Evolutionary conservation across 2,329 filamentous ascomycete genomes (phyloP).

Genomic region (Pseudogymnoascus sp.): DNA sequence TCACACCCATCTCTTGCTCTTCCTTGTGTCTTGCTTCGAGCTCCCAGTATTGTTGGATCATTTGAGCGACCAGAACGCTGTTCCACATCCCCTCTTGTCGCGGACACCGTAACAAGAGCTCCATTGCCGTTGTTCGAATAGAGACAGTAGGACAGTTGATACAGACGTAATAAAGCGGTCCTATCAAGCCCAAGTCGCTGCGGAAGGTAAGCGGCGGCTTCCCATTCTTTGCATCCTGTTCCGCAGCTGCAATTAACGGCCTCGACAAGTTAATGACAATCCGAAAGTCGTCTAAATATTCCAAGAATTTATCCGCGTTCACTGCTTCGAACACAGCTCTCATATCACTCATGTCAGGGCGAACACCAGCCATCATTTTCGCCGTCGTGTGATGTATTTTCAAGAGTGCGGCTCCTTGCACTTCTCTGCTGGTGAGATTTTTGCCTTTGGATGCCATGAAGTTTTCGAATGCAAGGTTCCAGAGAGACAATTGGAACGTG

Average conservation of each 20-base stretch:
- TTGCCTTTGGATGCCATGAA: constrained; percentile 20
- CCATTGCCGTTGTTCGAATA: constrained; percentile 13
- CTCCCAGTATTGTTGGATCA: constrained; percentile 17
- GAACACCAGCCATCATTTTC: constrained; percentile 8
- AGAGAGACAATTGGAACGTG: background rate
- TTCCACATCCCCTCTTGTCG: constrained; percentile 18
- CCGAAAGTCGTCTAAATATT: constrained; percentile 15
- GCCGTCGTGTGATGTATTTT: constrained; percentile 23
- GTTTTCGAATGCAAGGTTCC: constrained; percentile 17
- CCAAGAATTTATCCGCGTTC: constrained; percentile 11
- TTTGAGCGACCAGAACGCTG: constrained; percentile 12
- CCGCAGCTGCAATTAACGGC: constrained; percentile 15
- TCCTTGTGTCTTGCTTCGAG: constrained; percentile 13
- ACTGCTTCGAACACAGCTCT: constrained; percentile 11
- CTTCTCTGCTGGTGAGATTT: constrained; percentile 19
- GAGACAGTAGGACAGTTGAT: constrained; percentile 13
- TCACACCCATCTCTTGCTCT: constrained; percentile 8
- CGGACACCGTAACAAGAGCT: constrained; percentile 16
- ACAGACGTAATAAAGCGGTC: background rate
- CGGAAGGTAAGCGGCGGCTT: too few species aligned
- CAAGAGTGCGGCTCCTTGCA: constrained; percentile 24
- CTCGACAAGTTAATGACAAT: constrained; percentile 15
- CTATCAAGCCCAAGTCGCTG: too few species aligned
- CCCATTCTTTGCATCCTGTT: constrained; percentile 7
- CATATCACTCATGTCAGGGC: constrained; percentile 11